Conservation (phyloP, 139 green algal genomes). For the Asterochloris sp. region DNA sequence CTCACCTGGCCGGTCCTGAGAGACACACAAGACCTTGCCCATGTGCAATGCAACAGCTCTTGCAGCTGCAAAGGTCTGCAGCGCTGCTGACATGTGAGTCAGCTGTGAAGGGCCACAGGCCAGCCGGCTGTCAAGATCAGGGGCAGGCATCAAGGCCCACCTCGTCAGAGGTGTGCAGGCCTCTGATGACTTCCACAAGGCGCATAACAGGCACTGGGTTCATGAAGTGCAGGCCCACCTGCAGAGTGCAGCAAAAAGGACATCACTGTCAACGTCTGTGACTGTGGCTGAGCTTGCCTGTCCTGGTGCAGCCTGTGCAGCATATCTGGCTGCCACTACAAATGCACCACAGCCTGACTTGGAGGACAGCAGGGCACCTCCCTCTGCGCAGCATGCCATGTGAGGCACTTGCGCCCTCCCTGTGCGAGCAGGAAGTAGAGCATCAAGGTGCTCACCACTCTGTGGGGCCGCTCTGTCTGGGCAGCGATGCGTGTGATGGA, state of each 20-base stretch:
- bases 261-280: not conserved
- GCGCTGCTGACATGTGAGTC: not conserved
- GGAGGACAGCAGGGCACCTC: not conserved
- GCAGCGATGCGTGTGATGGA: conserved; percentile 89
- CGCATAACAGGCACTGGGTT: conserved; percentile 81
- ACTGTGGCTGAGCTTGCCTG: too few species aligned
- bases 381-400: not conserved
- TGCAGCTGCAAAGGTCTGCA: conserved; percentile 49
- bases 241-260: conserved; percentile 2
- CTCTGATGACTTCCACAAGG: conserved; percentile 86
- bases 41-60: conserved; percentile 60
- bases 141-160: not conserved
- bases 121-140: not conserved
- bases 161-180: conserved; percentile 64
- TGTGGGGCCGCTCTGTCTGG: conserved; percentile 67
- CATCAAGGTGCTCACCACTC: conserved; percentile 45
- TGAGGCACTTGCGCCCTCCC: not conserved
- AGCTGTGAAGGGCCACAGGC: too few species aligned
- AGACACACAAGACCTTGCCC: conserved; percentile 74
- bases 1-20: conserved; percentile 45
- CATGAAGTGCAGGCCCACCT: conserved; percentile 86
- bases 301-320: too few species aligned
- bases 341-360: not conserved
- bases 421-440: not conserved
- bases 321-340: not conserved